Evolutionary conservation across 176 grass and related monocot genomes (phyloP), one percentile per base, ranked within the genome.

Genomic region (Olyra latifolia): DNA sequence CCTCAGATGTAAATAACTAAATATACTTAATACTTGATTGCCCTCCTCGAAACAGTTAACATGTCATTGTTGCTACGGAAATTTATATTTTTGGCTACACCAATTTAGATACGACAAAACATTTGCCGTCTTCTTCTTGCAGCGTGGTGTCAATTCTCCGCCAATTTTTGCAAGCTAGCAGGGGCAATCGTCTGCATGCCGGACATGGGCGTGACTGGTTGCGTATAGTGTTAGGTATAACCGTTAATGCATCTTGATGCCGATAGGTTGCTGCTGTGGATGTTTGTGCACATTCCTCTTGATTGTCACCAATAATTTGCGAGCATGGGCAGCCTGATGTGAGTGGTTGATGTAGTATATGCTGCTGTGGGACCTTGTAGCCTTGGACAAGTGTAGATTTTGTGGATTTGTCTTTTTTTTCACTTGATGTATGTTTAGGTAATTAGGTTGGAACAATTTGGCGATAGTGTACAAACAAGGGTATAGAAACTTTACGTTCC

Each of bases 301-400:
- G 86, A 66, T 83, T 87, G 86, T 38, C 10, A 54, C 65, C 80
- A 83, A 83, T 88, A 78, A 83, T 88, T 83, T 72, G 57, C 2
- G 38, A 70, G 69, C 6, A 72, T 71, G 86, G 72, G 71, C 56
- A 20, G 19, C 67, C 53, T 20, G 46, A 62, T 63, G n/a, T 19
- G 55, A 81, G 50, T 75, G 30, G 12, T 45, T 70, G 71, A 61
- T 87, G 44, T 29, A 43, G 57, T 61, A 58, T 22, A 45, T 42
- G 52, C 71, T 76, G 23, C 12, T 27, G 17, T 42, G 67, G 62
- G 35, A 32, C 35, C 38, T 65, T 55, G 11, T 62, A 43, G 64
- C 35, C 20, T 43, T 59, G 1, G 53, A 81, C 45, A 81, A 75
- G 7, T 74, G 12, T 62, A 7, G 17, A 44, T 29, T 10, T 14